Percentiles rank a stretch among this genome's conserved stretches.
These are phyloP conservation scores for Geotrichum australiense DNA, from an alignment of 1,139 yeast genomes.

Conservation along the genomic window DNA sequence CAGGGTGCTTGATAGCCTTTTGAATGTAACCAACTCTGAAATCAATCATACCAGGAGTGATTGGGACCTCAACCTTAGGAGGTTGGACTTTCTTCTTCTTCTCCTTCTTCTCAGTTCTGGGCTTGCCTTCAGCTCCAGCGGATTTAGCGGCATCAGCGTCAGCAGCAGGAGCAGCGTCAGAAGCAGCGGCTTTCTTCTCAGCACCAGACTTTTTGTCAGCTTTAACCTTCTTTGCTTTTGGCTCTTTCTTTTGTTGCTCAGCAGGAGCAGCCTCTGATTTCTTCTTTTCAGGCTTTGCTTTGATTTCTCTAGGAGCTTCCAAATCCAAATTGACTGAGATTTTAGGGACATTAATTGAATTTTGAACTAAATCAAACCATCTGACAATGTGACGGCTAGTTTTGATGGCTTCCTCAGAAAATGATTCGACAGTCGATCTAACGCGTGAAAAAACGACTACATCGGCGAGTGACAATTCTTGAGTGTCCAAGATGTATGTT, in stretches of 20 bases:
- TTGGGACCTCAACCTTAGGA: slow-evolving; percentile 51
- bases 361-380: slow-evolving; percentile 86
- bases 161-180: slow-evolving; percentile 28
- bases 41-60: slow-evolving; percentile 80
- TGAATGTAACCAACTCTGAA: slow-evolving; percentile 95
- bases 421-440: slow-evolving; percentile 50
- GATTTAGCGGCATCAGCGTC: slow-evolving; percentile 20
- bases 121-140: slow-evolving; percentile 30
- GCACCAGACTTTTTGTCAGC: slow-evolving; percentile 39
- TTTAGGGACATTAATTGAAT: slow-evolving; percentile 45
- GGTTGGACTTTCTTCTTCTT: slow-evolving; percentile 38
- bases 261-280: slow-evolving; percentile 23
- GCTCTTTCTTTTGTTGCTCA: slow-evolving; percentile 27
- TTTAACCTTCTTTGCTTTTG: slow-evolving; percentile 31
- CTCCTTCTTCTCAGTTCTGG: slow-evolving; percentile 49
- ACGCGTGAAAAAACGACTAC: slow-evolving; percentile 59
- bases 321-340: slow-evolving; percentile 52
- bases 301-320: slow-evolving; percentile 62
- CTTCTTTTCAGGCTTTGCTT: slow-evolving; percentile 48
- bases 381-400: slow-evolving; percentile 73
- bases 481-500: slow-evolving; percentile 63
- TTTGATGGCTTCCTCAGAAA: slow-evolving; percentile 52
- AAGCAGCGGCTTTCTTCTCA: slow-evolving; percentile 9
- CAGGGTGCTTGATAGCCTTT: slow-evolving; percentile 95
- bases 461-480: slow-evolving; percentile 59